Base-by-base conservation (phyloP, 176 grass and related monocot genomes). In the Dendrocalamus sinicus region DNA sequence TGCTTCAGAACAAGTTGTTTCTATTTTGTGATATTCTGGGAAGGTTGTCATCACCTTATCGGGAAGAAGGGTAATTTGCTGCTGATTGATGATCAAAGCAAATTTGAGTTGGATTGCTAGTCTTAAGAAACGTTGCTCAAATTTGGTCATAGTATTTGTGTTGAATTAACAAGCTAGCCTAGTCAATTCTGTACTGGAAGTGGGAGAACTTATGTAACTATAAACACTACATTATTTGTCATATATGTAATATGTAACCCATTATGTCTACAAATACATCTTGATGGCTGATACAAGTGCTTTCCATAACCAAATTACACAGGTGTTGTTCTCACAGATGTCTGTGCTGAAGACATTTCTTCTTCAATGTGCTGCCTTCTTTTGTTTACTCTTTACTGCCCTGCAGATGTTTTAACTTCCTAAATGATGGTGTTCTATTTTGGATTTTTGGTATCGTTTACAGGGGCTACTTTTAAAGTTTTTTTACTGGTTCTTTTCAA, bases 81-180 rank as follows among this genome's bases (percentile, higher is more conserved):
- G 48, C 23, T 82, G 24, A 82, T 68, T 28, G 62, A 50, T 70
- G 40, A 12, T 16, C 45, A 61, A 63, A 72, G 9, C 12, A 48
- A 88, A 62, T 76, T 77, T 3, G 28, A 1, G 76, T 59, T 85
- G 20, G 7, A 51, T 3, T 70, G 12, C 26, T 69, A 22, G 60
- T 83, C 32, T n/a, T 16, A 53, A 72, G 44, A 83, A 24, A 9
- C 14, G 22, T 45, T 46, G 35, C 10, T 75, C 45, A 66, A 55
- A 54, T 84, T 75, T 75, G 93, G 78, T 82, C 28, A 11, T 77
- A 45, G 45, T 73, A 23, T 39, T 17, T 17, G 50, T 85, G 44
- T 48, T 81, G 17, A 68, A 67, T 54, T 16, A 30, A 37, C 11
- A 68, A 57, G 44, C 40, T 67, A 48, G 35, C 19, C 22, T 30